Percentiles rank a stretch among this genome's conserved stretches.
These are phyloP conservation scores for Pleurotus giganteus DNA, from an alignment of 768 basidiomycete genomes.

Conservation along the genomic window DNA sequence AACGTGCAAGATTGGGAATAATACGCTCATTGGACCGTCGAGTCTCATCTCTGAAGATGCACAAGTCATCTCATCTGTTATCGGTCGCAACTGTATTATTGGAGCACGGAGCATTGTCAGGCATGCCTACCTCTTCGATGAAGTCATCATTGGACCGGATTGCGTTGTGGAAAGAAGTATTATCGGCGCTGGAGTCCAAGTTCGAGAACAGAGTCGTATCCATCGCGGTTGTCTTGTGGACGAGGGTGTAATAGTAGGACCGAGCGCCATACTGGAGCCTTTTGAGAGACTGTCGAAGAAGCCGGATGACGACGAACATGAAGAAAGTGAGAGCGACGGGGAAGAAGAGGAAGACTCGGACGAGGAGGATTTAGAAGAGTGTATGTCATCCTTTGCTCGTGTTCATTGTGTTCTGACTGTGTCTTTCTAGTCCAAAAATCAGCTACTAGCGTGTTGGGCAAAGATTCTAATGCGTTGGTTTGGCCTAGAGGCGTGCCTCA, in stretches of 20 bases:
- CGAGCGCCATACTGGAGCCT: slow-evolving; percentile 58
- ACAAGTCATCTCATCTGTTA: slow-evolving; percentile 67
- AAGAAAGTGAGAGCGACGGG: slow-evolving; percentile 31
- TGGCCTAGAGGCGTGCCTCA: slow-evolving; percentile 71
- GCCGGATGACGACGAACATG: slow-evolving; percentile 37
- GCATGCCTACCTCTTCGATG: slow-evolving; percentile 83
- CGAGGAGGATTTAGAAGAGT: slow-evolving; percentile 62
- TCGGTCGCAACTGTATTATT: slow-evolving; percentile 74
- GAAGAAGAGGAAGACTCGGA: slow-evolving; percentile 54
- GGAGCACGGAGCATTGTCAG: slow-evolving; percentile 67
- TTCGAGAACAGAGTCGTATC: slow-evolving; percentile 68
- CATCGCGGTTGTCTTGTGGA: slow-evolving; percentile 78
- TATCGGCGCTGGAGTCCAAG: slow-evolving; percentile 70
- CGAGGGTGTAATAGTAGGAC: slow-evolving; percentile 78
- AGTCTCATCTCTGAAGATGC: slow-evolving; percentile 67
- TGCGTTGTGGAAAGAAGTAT: slow-evolving; percentile 78
- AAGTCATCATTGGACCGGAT: slow-evolving; percentile 65
- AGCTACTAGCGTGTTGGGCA: slow-evolving; percentile 52
- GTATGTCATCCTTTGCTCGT: slow-evolving; percentile 36
- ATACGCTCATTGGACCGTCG: slow-evolving; percentile 82
- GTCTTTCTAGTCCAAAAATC: slow-evolving; percentile 45
- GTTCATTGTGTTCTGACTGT: slow-evolving; percentile 7
- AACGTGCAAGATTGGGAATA: slow-evolving; percentile 78
- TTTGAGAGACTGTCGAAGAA: slow-evolving; percentile 74
- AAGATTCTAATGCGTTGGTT: slow-evolving; percentile 71